Evolutionary conservation across 768 basidiomycete species (phyloP).

Genomic region (Pisolithus albus): DNA sequence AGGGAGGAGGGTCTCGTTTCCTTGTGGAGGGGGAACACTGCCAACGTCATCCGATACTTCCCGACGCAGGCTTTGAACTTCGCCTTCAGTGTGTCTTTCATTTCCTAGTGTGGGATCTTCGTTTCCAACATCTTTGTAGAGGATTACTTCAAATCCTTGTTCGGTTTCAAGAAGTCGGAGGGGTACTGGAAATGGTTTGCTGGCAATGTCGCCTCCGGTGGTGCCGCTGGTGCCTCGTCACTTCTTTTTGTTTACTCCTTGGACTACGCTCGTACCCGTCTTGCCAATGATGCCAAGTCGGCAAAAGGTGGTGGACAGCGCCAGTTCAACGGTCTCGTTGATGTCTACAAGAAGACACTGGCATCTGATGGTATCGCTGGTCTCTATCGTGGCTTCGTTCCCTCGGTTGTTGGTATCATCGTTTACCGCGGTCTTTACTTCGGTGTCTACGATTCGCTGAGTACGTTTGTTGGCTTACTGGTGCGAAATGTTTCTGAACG

Average conservation of each 20-base stretch:
- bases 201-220: slow-evolving; percentile 98
- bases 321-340: slow-evolving; percentile 98
- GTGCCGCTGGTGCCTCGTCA: slow-evolving; percentile 98
- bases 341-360: slow-evolving; percentile 96
- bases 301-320: slow-evolving; percentile 86
- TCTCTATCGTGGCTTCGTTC: slow-evolving; percentile 99
- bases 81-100: slow-evolving; percentile 81
- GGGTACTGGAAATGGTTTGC: slow-evolving; percentile 99
- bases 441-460: slow-evolving; percentile 92
- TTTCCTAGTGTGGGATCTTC: neutral
- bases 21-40: slow-evolving; percentile 99
- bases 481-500: slow-evolving; percentile 22
- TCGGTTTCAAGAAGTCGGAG: slow-evolving; percentile 97
- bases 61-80: slow-evolving; percentile 99
- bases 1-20: slow-evolving; percentile 91
- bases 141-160: slow-evolving; percentile 98
- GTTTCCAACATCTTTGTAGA: slow-evolving; percentile 33
- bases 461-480: slow-evolving; percentile 42
- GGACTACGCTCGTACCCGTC: slow-evolving; percentile 98
- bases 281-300: slow-evolving; percentile 96
- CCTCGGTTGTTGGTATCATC: slow-evolving; percentile 98
- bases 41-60: slow-evolving; percentile 99
- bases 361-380: slow-evolving; percentile 96
- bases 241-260: slow-evolving; percentile 99
- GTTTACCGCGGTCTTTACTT: slow-evolving; percentile 99